phyloP scores from a whole-genome alignment of 2,329 filamentous ascomycete species.

The Ustulina deusta region DNA sequence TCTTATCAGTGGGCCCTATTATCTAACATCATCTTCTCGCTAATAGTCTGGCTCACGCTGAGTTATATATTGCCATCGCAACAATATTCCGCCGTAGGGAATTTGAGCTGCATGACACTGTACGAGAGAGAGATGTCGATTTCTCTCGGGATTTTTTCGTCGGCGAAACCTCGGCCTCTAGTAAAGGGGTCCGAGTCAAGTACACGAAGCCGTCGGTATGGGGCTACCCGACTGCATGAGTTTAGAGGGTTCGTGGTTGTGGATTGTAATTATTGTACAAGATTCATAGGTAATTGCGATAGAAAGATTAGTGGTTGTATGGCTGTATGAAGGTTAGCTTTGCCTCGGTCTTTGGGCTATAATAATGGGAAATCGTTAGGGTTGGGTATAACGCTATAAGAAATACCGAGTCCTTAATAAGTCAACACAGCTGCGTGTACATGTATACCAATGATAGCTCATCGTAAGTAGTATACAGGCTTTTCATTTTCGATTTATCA shows the following conservation, averaged over 20 bases:
- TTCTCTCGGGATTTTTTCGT: slow-evolving; percentile 40
- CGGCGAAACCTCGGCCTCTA: slow-evolving; percentile 34
- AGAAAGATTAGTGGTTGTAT: background rate
- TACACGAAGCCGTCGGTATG: slow-evolving; percentile 8
- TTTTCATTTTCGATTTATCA: too few relatives aligned
- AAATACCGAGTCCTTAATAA: too few relatives aligned
- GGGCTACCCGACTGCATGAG: too few relatives aligned
- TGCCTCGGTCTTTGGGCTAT: too few relatives aligned
- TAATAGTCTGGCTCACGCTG: slow-evolving; percentile 39
- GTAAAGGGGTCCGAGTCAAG: slow-evolving; percentile 35
- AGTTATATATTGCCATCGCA: slow-evolving; percentile 38
- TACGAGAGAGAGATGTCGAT: slow-evolving; percentile 39
- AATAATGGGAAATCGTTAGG: too few relatives aligned
- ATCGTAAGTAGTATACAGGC: too few relatives aligned
- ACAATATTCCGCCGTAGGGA: slow-evolving; percentile 29
- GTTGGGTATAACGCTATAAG: too few relatives aligned
- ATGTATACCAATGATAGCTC: too few relatives aligned
- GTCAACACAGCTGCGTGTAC: too few relatives aligned
- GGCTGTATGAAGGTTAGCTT: background rate
- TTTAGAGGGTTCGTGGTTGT: background rate
- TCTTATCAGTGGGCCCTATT: too few relatives aligned
- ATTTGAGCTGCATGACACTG: slow-evolving; percentile 34
- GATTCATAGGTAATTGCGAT: background rate
- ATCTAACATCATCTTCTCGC: slow-evolving; percentile 7
- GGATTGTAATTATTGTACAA: too few relatives aligned